Conservation (phyloP, 2,329 filamentous ascomycete species). For the Apiospora sp. region DNA sequence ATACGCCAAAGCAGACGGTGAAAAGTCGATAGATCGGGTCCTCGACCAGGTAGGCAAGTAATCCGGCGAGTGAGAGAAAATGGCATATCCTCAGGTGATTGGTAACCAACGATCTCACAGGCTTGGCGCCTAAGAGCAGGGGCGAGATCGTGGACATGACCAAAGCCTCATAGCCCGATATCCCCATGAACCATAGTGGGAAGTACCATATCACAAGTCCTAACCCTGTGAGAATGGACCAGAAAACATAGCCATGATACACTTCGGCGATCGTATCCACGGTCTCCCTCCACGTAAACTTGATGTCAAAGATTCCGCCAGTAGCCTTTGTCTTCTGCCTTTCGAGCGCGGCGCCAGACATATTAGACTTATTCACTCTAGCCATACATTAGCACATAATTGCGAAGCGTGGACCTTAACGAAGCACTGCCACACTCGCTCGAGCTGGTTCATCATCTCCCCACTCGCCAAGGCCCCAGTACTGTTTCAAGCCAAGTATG, state of each 20-base stretch:
- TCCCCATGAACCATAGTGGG: conserved; percentile 98
- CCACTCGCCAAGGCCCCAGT: not conserved
- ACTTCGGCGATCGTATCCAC: conserved; percentile 87
- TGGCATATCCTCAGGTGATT: conserved; percentile 76
- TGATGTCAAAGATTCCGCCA: conserved; percentile 72
- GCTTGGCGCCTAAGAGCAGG: conserved; percentile 74
- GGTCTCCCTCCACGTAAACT: conserved; percentile 77
- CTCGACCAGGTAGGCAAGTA: conserved; percentile 80
- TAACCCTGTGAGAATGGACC: conserved; percentile 91
- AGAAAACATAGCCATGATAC: conserved; percentile 95
- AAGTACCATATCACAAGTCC: conserved; percentile 97
- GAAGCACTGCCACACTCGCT: conserved; percentile 21
- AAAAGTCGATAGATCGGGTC: conserved; percentile 80
- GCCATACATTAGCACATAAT: conserved; percentile 21
- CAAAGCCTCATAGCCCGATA: conserved; percentile 92
- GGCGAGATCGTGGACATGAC: conserved; percentile 88
- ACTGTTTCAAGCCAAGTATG: conserved; percentile 1
- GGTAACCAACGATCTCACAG: conserved; percentile 72
- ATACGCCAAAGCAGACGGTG: conserved; percentile 80
- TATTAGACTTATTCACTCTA: conserved; percentile 56
- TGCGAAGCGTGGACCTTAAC: not conserved
- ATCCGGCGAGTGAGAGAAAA: conserved; percentile 77
- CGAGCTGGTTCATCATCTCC: not conserved
- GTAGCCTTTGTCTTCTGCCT: conserved; percentile 82
- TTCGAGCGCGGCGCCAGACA: conserved; percentile 62